Base-by-base conservation (phyloP, 2,329 filamentous ascomycete genomes). In the Eurotiales sp. region DNA sequence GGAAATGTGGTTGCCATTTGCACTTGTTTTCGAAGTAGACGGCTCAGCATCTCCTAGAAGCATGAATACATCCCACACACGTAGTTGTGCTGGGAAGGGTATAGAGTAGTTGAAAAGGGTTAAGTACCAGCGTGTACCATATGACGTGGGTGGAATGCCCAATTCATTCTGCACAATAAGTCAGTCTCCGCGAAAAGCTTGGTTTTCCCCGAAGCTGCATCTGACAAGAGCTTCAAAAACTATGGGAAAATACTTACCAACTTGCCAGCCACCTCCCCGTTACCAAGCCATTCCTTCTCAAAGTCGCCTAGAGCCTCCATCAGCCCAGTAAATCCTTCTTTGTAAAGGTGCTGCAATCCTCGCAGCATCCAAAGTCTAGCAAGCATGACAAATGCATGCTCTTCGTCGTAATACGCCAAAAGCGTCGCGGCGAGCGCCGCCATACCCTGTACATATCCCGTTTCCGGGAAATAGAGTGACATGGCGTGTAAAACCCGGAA, bases 61-160 rank as follows among this genome's bases (percentile, higher is more conserved):
- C 81, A 99, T 90, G 71, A 97, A 97, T 1, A 96, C 88, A 65
- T 99, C 93, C 93, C 93, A 99, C 14, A 99, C 87, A 44, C 93
- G 87, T 30, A 99, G 83, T 69, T 97, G 93, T 3, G 92, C 91
- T 0, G 89, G 81, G 62, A 97, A 99, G 0, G 93, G 93, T 46
- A 99, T 88, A 14, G 90, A 95, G 64, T 97, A 87, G 71, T 97
- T 97, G 79, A 99, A 99, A 8, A 99, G 77, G 2, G 93, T 99
- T 46, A 99, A 78, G 66, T 99, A 99, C 93, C 93, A 99, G 47
- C 91, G 81, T 3, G 92, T 97, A 27, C 91, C 93, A 65, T 96
- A 99, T n/a, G 91, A 86, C 2, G 90, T 96, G 15, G 89, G 84
- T 37, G 89, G 84, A 59, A 99, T 93, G 56, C 80, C 79, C 25